A percentile compares a stretch with the other conserved stretches of the same genome.
Evolutionary conservation across 768 basidiomycete genomes (phyloP).

Genomic region (Cystobasidium onofrii): DNA sequence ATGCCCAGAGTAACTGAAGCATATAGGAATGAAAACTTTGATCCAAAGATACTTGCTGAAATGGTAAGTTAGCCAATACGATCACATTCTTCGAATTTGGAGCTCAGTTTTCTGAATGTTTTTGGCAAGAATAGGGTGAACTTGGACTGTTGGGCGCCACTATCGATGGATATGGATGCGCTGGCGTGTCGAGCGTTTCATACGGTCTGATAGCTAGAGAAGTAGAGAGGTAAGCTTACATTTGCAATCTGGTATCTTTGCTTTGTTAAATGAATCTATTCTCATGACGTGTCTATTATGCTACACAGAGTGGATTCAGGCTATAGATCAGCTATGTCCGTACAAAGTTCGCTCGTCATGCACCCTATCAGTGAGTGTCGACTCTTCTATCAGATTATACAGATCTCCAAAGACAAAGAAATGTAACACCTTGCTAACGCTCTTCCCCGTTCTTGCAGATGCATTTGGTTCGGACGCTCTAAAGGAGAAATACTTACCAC

Average conservation of each 20-base stretch:
- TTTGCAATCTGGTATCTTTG: background rate
- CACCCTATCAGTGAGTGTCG: conserved; percentile 56
- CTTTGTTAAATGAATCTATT: background rate
- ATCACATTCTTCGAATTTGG: background rate
- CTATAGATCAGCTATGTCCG: conserved; percentile 87
- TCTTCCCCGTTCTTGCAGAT: conserved; percentile 52
- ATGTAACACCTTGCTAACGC: background rate
- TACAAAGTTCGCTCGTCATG: conserved; percentile 95
- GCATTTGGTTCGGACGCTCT: conserved; percentile 82
- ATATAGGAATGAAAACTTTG: conserved; percentile 80
- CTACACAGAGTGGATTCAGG: conserved; percentile 72
- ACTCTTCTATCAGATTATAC: too few species aligned
- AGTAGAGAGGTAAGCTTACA: conserved; percentile 62
- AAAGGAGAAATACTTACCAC: conserved; percentile 81
- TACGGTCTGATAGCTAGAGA: conserved; percentile 91
- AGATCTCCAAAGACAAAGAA: background rate
- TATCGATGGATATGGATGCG: conserved; percentile 86
- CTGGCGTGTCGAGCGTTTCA: conserved; percentile 79
- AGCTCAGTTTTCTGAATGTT: background rate
- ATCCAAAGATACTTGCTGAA: conserved; percentile 66
- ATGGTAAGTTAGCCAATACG: conserved; percentile 51
- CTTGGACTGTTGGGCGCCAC: conserved; percentile 86
- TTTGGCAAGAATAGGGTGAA: conserved; percentile 53
- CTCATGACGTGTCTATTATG: conserved; percentile 42
- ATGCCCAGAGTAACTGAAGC: conserved; percentile 79